Evolutionary conservation across 352 stramenopile species (phyloP), one percentile per base, ranked within the genome.

Genomic region (Phytophthora foliorum): DNA sequence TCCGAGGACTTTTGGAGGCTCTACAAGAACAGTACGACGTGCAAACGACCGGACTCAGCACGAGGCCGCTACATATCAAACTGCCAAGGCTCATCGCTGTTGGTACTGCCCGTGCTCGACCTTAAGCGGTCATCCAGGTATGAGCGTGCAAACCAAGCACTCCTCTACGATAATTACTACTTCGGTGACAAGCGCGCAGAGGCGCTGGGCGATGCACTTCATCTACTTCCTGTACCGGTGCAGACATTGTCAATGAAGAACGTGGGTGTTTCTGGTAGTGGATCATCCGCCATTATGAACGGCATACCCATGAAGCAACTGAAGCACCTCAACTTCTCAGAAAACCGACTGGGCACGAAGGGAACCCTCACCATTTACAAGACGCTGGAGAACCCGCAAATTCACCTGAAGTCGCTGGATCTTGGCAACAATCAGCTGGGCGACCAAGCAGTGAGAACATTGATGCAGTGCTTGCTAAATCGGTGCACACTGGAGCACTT

Each of bases 131-230:
- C 76, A 7, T 75, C 57, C 1, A 73, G 82, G 6, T 91, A 90
- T 34, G 78, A 91, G 27, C 49, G 41, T 25, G 57, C 58, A 17
- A 74, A 57, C 0, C 81, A 84, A 34, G 52, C 72, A 6, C 75
- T 93, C 13, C 63, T 74, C 0, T 93, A 86, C 41, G 79, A 88
- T 65, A 91, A 93, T 58, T 93, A 92, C 57, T 93, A 88, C 63
- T 87, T 93, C 52, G 83, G 86, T 8, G 83, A 92, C 56, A 77
- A 87, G 44, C 80, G 83, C 1, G 83, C 86, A 1, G 78, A 91
- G 29, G 83, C 86, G 0, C 71, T 93, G 27, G 86, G 86, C 1
- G 67, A 84, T 25, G 81, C 86, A 6, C 69, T 93, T 10, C 74
- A 88, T 29, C 56, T 92, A 0, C 61, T 93, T 13, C 78, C 83